phyloP scores from a whole-genome alignment of 1,284 basidiomycete species.

The Quambalaria eucalypti region DNA sequence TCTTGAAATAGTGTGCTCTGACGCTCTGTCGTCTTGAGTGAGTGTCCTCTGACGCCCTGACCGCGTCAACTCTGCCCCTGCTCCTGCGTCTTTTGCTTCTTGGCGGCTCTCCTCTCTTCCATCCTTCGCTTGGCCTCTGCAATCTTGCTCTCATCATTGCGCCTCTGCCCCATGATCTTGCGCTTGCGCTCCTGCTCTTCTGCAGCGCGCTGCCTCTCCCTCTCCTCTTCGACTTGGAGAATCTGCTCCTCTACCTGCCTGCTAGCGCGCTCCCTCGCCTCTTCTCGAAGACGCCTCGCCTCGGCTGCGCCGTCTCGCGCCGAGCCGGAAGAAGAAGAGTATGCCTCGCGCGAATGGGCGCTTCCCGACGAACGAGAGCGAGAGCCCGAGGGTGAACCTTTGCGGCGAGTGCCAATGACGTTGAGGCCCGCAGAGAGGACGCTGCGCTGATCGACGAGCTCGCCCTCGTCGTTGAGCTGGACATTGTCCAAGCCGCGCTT shows the following conservation, averaged over 20 bases:
- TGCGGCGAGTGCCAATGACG: conserved; percentile 49
- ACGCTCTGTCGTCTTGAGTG: no score
- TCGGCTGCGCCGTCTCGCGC: conserved; percentile 4
- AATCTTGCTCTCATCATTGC: conserved; percentile 19
- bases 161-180: conserved; percentile 16
- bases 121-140: conserved; percentile 1
- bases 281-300: conserved; percentile 11
- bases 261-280: conserved; percentile 19
- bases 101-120: neutral
- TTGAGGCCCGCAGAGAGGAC: conserved; percentile 85
- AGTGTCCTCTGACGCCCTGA: no score
- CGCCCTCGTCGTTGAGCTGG: conserved; percentile 92
- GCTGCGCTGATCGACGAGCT: conserved; percentile 91
- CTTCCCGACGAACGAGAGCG: neutral
- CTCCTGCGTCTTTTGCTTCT: neutral
- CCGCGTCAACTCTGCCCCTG: no score
- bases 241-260: conserved; percentile 31
- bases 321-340: neutral
- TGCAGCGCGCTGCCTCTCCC: conserved; percentile 14
- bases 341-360: neutral
- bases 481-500: conserved; percentile 66
- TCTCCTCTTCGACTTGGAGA: conserved; percentile 23
- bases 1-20: no score
- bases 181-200: conserved; percentile 8
- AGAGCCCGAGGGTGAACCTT: neutral